phyloP scores from a whole-genome alignment of 2,329 filamentous ascomycete genomes.

The Pestalotiopsis sp. region DNA sequence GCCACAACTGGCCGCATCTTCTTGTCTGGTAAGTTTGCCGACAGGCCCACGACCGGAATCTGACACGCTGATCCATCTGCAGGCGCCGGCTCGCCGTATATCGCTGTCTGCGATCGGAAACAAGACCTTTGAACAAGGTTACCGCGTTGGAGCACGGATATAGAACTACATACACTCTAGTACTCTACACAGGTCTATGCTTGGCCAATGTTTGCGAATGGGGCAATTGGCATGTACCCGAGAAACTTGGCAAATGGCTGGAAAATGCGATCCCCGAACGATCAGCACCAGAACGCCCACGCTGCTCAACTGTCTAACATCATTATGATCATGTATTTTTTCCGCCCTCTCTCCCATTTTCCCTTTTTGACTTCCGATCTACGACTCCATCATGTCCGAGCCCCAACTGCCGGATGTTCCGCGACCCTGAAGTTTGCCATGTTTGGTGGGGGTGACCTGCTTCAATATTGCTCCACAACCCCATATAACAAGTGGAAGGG shows the following conservation, averaged over 20 bases:
- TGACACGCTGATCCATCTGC: not conserved
- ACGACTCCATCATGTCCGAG: not conserved
- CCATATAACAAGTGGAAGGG: not conserved
- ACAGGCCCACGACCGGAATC: not conserved
- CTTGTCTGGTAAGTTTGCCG: conserved; percentile 21
- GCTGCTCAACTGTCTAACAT: not conserved
- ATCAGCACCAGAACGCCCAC: not conserved
- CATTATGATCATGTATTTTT: not conserved
- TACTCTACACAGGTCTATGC: not conserved
- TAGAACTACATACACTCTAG: not conserved
- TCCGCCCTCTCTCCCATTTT: not conserved
- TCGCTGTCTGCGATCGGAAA: conserved; percentile 10
- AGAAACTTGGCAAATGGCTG: not conserved
- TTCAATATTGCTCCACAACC: not conserved
- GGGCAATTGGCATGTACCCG: not conserved
- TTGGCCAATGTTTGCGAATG: not conserved
- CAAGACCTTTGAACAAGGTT: not conserved
- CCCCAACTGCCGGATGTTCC: not conserved
- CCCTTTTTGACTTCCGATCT: not conserved
- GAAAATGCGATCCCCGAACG: not conserved
- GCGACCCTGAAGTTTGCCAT: not conserved
- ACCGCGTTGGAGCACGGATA: not conserved
- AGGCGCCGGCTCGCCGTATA: conserved; percentile 6
- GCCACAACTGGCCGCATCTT: conserved; percentile 31
- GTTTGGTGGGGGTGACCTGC: not conserved